Conservation (phyloP, 2,329 filamentous ascomycete species). For the Arthrinium puccinioides region DNA sequence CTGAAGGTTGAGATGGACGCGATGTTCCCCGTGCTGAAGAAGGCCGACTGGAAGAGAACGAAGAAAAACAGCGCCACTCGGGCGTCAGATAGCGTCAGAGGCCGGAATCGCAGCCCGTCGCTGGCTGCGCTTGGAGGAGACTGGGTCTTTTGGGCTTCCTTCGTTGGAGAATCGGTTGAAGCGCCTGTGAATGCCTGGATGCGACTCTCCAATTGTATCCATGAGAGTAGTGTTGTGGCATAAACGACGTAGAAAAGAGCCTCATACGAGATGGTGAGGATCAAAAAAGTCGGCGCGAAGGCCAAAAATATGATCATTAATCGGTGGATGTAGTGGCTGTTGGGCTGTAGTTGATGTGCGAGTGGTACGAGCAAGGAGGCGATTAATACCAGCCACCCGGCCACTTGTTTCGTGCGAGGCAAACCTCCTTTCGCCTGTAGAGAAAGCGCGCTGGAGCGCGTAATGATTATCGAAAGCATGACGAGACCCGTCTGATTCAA, state of each 20-base stretch:
- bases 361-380: conserved; percentile 73
- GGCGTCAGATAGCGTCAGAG: conserved; percentile 73
- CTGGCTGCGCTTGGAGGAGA: too few relatives aligned
- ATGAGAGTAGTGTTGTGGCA: conserved; percentile 71
- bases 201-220: conserved; percentile 86
- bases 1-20: conserved; percentile 92
- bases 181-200: conserved; percentile 49
- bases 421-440: conserved; percentile 80
- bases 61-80: conserved; percentile 93
- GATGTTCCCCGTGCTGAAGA: conserved; percentile 95
- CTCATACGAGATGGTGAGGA: conserved; percentile 95
- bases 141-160: conserved; percentile 8
- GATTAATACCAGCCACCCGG: conserved; percentile 78
- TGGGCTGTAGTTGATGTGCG: conserved; percentile 72
- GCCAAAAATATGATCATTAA: conserved; percentile 85
- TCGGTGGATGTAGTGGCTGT: conserved; percentile 83
- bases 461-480: conserved; percentile 75
- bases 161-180: too few relatives aligned
- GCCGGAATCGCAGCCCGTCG: conserved; percentile 41
- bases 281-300: conserved; percentile 88
- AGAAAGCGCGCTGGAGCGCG: conserved; percentile 75
- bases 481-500: conserved; percentile 74
- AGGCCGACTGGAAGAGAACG: conserved; percentile 86
- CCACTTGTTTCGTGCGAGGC: conserved; percentile 77
- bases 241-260: conserved; percentile 93